phyloP scores from a whole-genome alignment of 495 filamentous ascomycete species.

The Aspergillus olivimuriae region DNA sequence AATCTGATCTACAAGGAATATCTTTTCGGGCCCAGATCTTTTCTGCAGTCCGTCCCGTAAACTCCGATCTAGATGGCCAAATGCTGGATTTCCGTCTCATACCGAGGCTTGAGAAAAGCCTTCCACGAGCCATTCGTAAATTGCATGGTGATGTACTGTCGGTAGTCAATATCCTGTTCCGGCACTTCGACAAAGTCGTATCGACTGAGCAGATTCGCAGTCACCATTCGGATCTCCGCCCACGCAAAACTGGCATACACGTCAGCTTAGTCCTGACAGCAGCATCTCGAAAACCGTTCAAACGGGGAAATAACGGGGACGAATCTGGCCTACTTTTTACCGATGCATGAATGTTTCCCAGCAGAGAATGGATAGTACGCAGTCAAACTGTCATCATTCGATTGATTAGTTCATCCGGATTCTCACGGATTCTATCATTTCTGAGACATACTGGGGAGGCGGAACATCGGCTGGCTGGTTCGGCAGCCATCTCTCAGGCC shows the following conservation, averaged over 20 bases:
- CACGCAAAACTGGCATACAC: constrained; percentile 4
- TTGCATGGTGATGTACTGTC: constrained; percentile 5
- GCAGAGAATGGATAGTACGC: constrained; percentile 6
- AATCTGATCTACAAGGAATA: too few species aligned
- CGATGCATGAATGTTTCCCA: constrained; percentile 1
- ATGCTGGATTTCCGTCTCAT: neutral
- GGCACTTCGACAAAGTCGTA: constrained; percentile 1
- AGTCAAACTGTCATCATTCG: neutral
- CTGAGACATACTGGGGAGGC: too few species aligned
- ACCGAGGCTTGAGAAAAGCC: neutral
- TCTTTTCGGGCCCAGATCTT: too few species aligned
- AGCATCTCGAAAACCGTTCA: too few species aligned
- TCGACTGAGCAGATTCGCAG: neutral
- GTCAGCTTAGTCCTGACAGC: too few species aligned
- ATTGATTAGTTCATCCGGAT: neutral
- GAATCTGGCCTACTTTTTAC: neutral
- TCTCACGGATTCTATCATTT: neutral
- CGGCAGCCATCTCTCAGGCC: constrained; percentile 16
- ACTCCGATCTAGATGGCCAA: too few species aligned
- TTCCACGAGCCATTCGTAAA: neutral
- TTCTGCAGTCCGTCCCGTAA: too few species aligned
- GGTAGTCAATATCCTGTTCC: constrained; percentile 1
- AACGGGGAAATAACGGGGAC: neutral
- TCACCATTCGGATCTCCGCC: constrained; percentile 2
- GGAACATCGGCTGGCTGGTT: too few species aligned